Percentiles rank a stretch among this genome's conserved stretches.
Evolutionary conservation across 2,329 filamentous ascomycete species (phyloP).

Genomic region (Fusarium sp.): DNA sequence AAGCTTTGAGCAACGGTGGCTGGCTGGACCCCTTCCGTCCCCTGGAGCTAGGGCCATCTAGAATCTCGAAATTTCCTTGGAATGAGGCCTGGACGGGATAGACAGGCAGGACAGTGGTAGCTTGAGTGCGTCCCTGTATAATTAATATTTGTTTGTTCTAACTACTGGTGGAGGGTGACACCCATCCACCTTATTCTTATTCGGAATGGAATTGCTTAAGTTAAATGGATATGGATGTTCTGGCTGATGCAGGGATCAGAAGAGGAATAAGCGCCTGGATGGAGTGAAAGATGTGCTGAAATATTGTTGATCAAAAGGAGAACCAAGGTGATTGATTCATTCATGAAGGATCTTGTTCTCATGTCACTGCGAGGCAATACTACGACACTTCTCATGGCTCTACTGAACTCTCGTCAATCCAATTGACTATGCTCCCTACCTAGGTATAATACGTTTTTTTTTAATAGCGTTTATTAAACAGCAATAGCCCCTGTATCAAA

Average conservation of each 20-base stretch:
- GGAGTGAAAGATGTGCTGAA: not conserved
- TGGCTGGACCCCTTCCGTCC: constrained; percentile 20
- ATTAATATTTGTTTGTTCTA: not conserved
- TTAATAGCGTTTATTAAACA: not conserved
- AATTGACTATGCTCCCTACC: not conserved
- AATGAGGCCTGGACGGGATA: not conserved
- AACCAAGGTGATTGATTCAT: not conserved
- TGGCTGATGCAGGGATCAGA: constrained; percentile 5
- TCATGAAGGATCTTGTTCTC: not conserved
- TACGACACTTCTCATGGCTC: not conserved
- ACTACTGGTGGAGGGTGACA: constrained; percentile 23
- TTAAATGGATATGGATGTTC: not conserved
- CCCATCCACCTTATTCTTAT: constrained; percentile 23
- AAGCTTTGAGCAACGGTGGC: constrained; percentile 30
- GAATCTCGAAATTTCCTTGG: constrained; percentile 26
- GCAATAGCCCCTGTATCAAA: constrained; percentile 1
- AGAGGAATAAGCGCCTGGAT: not conserved
- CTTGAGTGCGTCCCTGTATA: not conserved
- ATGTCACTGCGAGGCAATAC: not conserved
- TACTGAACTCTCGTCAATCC: not conserved
- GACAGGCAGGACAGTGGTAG: not conserved
- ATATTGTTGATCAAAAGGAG: not conserved
- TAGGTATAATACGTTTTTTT: too few relatives aligned
- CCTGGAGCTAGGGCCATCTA: constrained; percentile 29
- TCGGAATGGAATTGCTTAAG: constrained; percentile 6